phyloP scores from a whole-genome alignment of 164 flowering plant genomes.

The Magnolia changhungtana region DNA sequence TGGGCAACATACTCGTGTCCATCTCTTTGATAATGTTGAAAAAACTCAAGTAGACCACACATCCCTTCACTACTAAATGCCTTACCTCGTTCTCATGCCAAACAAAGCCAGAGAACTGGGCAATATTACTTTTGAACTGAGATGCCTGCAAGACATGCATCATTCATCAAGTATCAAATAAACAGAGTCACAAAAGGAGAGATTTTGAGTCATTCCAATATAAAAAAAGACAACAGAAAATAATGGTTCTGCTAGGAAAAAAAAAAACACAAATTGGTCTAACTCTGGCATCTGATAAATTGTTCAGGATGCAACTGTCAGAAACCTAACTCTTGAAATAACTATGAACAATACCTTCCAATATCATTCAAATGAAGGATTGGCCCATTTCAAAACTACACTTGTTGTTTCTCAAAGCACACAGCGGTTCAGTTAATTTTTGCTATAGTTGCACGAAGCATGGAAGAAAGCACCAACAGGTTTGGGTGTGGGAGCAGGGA shows the following conservation, averaged over 20 bases:
- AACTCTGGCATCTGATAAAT: not conserved
- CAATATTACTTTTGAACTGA: constrained; percentile 65
- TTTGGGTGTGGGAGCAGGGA: not conserved
- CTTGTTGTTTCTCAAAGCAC: not conserved
- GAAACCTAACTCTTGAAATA: not conserved
- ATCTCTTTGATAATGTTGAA: not conserved
- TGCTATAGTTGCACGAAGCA: not conserved
- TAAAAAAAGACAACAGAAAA: not conserved
- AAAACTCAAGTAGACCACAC: not conserved
- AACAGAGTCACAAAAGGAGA: not conserved
- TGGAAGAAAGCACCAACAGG: not conserved
- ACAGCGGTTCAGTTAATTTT: not conserved
- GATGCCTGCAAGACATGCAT: constrained; percentile 51
- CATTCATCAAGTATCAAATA: not conserved
- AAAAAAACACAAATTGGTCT: not conserved
- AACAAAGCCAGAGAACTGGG: constrained; percentile 88
- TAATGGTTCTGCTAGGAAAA: not conserved
- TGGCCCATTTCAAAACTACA: not conserved
- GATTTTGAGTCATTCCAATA: not conserved
- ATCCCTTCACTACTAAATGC: not conserved
- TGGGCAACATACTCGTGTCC: no score
- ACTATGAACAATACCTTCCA: not conserved
- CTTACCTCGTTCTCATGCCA: constrained; percentile 90
- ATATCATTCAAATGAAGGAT: not conserved
- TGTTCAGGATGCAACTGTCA: not conserved